Evolutionary conservation across 495 filamentous ascomycete species (phyloP).

Genomic region (Mytilinidion resinicola): DNA sequence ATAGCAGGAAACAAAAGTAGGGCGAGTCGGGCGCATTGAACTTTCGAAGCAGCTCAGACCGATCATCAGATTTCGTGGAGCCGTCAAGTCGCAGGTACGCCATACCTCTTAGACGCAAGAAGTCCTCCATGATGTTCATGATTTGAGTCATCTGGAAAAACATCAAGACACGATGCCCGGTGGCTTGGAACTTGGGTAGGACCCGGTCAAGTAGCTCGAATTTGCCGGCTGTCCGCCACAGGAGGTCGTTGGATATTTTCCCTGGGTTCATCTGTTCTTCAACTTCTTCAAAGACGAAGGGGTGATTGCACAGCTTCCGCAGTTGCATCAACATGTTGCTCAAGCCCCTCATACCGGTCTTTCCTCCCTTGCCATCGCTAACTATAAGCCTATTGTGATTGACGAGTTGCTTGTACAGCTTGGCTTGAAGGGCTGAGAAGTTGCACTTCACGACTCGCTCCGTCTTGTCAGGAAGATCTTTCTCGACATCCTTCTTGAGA

Average conservation of each 20-base stretch:
- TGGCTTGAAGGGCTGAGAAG: conserved; percentile 88
- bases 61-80: conserved; percentile 94
- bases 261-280: conserved; percentile 95
- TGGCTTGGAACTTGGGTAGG: conserved; percentile 82
- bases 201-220: conserved; percentile 93
- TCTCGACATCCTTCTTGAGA: conserved; percentile 99
- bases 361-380: conserved; percentile 90
- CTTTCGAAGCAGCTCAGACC: conserved; percentile 76
- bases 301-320: conserved; percentile 97
- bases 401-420: conserved; percentile 92
- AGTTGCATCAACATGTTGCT: conserved; percentile 99
- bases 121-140: conserved; percentile 99
- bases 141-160: conserved; percentile 99
- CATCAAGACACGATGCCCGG: conserved; percentile 91
- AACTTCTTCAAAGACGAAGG: conserved; percentile 95
- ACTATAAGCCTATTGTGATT: conserved; percentile 90
- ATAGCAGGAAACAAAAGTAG: conserved; percentile 96
- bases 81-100: conserved; percentile 89
- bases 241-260: conserved; percentile 77
- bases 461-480: conserved; percentile 95
- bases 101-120: conserved; percentile 73
- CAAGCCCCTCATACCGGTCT: conserved; percentile 88
- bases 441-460: conserved; percentile 99
- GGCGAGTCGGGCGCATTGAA: conserved; percentile 88
- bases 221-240: conserved; percentile 96